Conservation (phyloP, 2,329 filamentous ascomycete genomes). For the Scopulariopsis brevicaulis region DNA sequence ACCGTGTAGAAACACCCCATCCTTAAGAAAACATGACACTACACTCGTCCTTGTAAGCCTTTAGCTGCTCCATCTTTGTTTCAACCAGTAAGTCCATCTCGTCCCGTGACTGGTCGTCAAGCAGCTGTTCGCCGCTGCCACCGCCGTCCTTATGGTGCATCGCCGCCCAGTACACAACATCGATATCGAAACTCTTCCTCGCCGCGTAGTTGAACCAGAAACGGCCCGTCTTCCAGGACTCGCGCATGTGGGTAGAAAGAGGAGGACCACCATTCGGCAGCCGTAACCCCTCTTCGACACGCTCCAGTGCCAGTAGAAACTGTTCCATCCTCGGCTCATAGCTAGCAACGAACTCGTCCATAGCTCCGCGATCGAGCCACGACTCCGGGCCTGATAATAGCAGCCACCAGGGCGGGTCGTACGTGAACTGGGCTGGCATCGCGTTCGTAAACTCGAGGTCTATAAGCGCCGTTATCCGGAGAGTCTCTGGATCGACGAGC, state of each 20-base stretch:
- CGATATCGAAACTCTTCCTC: slow-evolving; percentile 22
- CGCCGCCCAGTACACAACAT: slow-evolving; percentile 19
- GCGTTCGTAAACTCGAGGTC: slow-evolving; percentile 28
- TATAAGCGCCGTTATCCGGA: slow-evolving; percentile 22
- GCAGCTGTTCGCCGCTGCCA: slow-evolving; percentile 11
- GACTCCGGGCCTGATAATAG: slow-evolving; percentile 14
- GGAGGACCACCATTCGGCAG: neutral
- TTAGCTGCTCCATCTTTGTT: slow-evolving; percentile 18
- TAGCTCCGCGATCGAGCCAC: slow-evolving; percentile 11
- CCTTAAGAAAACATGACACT: slow-evolving; percentile 4
- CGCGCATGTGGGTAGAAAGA: slow-evolving; percentile 17
- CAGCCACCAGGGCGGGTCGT: slow-evolving; percentile 27
- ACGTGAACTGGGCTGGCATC: slow-evolving; percentile 24
- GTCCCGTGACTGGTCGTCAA: slow-evolving; percentile 11
- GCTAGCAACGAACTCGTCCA: slow-evolving; percentile 12
- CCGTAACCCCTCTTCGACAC: slow-evolving; percentile 8
- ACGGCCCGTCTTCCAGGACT: slow-evolving; percentile 18
- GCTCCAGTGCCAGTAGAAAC: slow-evolving; percentile 21
- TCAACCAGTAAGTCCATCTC: slow-evolving; percentile 14
- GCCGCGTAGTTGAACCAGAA: slow-evolving; percentile 25
- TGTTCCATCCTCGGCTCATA: slow-evolving; percentile 22
- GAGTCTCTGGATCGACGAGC: slow-evolving; percentile 21
- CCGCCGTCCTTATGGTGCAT: slow-evolving; percentile 12
- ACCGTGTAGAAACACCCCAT: too few relatives aligned
- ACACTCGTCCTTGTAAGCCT: slow-evolving; percentile 16